Evolutionary conservation across 352 stramenopile genomes (phyloP).

Genomic region (Phytopythium kandeliae): DNA sequence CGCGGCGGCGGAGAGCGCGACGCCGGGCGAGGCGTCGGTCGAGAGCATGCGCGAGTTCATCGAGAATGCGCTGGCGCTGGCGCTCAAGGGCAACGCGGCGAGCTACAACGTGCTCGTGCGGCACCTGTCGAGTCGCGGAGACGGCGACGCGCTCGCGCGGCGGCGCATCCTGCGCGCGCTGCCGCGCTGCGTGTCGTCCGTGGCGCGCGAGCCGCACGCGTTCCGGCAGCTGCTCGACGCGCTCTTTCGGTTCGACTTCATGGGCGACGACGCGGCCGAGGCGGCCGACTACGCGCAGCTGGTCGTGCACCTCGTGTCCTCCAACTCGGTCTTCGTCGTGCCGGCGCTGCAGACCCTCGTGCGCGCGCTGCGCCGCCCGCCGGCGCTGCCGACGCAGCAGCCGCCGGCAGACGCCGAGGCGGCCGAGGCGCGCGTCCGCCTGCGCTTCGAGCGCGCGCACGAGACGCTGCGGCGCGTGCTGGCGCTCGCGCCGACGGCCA

Average conservation of each 20-base stretch:
- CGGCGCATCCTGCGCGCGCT: slow-evolving; percentile 73
- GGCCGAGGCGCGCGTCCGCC: slow-evolving; percentile 48
- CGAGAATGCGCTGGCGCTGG: slow-evolving; percentile 75
- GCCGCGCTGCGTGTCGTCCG: slow-evolving; percentile 67
- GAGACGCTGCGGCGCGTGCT: slow-evolving; percentile 58
- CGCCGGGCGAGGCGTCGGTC: slow-evolving; percentile 47
- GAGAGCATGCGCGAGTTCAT: slow-evolving; percentile 76
- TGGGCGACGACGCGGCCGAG: slow-evolving; percentile 45
- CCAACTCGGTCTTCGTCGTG: slow-evolving; percentile 77
- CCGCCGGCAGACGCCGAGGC: slow-evolving; percentile 12
- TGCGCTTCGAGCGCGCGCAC: slow-evolving; percentile 58
- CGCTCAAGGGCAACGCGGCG: slow-evolving; percentile 79
- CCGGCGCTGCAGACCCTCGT: slow-evolving; percentile 81
- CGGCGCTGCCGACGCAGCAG: slow-evolving; percentile 24
- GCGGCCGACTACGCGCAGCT: slow-evolving; percentile 68
- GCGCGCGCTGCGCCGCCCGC: slow-evolving; percentile 57
- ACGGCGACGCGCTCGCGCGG: slow-evolving; percentile 30
- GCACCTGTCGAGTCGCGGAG: slow-evolving; percentile 50
- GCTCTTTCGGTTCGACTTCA: slow-evolving; percentile 79
- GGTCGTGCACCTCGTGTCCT: slow-evolving; percentile 75
- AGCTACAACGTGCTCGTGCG: slow-evolving; percentile 76
- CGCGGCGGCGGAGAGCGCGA: slow-evolving; percentile 29
- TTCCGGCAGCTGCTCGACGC: slow-evolving; percentile 70
- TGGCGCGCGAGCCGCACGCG: slow-evolving; percentile 61
- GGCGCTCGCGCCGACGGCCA: slow-evolving; percentile 61